These are phyloP conservation scores for Penicillium sp. DNA, from an alignment of 2,329 filamentous ascomycete genomes.

Conservation along the genomic window DNA sequence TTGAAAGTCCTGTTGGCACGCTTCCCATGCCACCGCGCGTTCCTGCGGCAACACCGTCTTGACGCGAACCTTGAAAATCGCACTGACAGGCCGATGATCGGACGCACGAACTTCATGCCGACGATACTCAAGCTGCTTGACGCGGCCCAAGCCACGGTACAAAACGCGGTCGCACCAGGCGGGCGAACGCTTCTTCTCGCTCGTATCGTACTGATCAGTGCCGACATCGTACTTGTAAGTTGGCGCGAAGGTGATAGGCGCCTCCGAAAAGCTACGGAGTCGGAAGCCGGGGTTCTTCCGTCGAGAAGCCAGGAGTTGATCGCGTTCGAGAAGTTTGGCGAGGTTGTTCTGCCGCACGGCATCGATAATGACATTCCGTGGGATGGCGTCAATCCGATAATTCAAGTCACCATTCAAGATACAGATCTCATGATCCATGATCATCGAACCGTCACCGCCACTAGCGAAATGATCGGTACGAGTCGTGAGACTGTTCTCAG, in stretches of 20 bases:
- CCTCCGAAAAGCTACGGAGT: conserved; percentile 85
- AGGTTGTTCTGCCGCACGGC: conserved; percentile 82
- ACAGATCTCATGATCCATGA: conserved; percentile 97
- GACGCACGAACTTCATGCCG: conserved; percentile 88
- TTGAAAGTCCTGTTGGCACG: conserved; percentile 74
- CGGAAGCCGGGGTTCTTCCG: conserved; percentile 89
- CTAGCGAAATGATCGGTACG: conserved; percentile 80
- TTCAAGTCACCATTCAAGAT: conserved; percentile 95
- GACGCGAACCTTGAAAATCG: conserved; percentile 75
- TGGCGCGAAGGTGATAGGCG: conserved; percentile 86
- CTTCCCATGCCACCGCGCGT: conserved; percentile 68
- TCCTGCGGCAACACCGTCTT: conserved; percentile 75
- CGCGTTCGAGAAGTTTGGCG: conserved; percentile 82
- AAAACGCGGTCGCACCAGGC: conserved; percentile 96
- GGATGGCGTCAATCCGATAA: conserved; percentile 97
- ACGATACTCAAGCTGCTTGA: conserved; percentile 85
- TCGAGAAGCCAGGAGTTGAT: conserved; percentile 86
- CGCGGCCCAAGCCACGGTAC: conserved; percentile 77
- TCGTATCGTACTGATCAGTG: conserved; percentile 89
- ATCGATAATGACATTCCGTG: conserved; percentile 85
- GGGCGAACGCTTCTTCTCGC: conserved; percentile 89
- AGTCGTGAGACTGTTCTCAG: conserved; percentile 65
- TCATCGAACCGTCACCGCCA: conserved; percentile 93
- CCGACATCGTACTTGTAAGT: conserved; percentile 99
- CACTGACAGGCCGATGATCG: conserved; percentile 91